Percentiles rank a stretch among this genome's conserved stretches.
phyloP scores from a whole-genome alignment of 2,329 filamentous ascomycete genomes.

The Phyllosticta ampelicida region DNA sequence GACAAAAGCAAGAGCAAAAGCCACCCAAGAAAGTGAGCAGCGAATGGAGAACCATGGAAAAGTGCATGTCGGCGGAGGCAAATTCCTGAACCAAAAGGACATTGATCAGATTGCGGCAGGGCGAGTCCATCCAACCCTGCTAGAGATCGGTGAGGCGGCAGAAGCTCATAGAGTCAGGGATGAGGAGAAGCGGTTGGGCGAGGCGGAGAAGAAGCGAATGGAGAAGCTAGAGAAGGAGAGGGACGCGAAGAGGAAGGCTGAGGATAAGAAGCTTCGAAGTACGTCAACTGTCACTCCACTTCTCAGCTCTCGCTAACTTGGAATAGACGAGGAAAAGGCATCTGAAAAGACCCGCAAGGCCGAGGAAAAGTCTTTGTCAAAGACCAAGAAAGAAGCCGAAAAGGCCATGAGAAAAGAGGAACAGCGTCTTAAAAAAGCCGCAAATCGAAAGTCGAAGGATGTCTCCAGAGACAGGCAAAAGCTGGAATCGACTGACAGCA shows the following conservation, averaged over 20 bases:
- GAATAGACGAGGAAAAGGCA: constrained; percentile 45
- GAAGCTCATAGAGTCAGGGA: constrained; percentile 60
- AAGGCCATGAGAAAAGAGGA: constrained; percentile 44
- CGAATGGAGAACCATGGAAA: constrained; percentile 48
- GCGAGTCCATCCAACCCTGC: constrained; percentile 69
- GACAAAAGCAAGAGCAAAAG: constrained; percentile 58
- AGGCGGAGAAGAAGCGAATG: constrained; percentile 53
- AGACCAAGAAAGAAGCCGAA: constrained; percentile 30
- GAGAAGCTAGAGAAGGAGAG: constrained; percentile 45
- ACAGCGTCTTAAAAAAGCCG: constrained; percentile 38
- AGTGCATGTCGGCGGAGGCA: constrained; percentile 68
- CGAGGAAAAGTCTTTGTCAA: constrained; percentile 35
- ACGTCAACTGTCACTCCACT: constrained; percentile 21
- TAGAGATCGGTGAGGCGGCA: constrained; percentile 73
- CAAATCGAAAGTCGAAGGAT: constrained; percentile 41
- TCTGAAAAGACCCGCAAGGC: constrained; percentile 38
- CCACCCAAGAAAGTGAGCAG: constrained; percentile 52
- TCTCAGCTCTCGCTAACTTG: constrained; percentile 13
- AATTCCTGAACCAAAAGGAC: constrained; percentile 65
- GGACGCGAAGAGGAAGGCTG: constrained; percentile 34
- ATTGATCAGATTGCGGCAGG: constrained; percentile 69
- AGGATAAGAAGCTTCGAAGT: constrained; percentile 46
- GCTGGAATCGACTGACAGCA: not conserved
- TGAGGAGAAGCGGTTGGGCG: constrained; percentile 50
- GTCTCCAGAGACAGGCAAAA: constrained; percentile 9